A percentile compares a stretch with the other conserved stretches of the same genome.
Evolutionary conservation across 164 flowering plant genomes (phyloP).

Genomic region (Chimonanthus salicifolius): DNA sequence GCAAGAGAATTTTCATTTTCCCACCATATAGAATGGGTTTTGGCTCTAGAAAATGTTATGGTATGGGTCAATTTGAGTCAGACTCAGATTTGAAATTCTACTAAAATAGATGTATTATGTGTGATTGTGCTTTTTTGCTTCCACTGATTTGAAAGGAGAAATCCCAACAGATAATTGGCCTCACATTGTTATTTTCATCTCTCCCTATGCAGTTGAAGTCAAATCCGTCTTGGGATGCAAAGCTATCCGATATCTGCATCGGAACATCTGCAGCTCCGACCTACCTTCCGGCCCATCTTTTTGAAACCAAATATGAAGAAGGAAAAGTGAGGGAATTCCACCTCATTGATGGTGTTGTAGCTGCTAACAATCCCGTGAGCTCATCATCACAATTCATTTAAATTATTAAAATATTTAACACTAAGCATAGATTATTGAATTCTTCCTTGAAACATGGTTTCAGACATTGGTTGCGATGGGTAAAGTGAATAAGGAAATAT

Average conservation of each 20-base stretch:
- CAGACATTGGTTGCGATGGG: conserved; percentile 25
- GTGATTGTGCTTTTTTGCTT: too few species aligned
- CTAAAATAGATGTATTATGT: too few species aligned
- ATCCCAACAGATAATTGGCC: too few species aligned
- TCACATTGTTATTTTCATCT: too few species aligned
- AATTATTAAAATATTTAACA: too few species aligned
- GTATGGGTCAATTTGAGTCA: too few species aligned
- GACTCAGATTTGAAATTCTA: too few species aligned
- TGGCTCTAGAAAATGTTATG: too few species aligned
- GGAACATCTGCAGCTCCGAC: conserved; percentile 39
- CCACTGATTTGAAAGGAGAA: too few species aligned
- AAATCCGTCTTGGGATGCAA: conserved; percentile 20
- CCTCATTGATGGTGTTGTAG: conserved; percentile 31
- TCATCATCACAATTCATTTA: background rate
- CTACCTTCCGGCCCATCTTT: conserved; percentile 29
- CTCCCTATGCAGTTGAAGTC: conserved; percentile 16
- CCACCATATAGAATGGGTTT: too few species aligned
- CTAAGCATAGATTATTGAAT: too few species aligned
- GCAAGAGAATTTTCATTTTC: too few species aligned
- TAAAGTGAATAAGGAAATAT: conserved; percentile 22
- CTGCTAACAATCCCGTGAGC: conserved; percentile 31
- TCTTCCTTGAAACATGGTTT: background rate
- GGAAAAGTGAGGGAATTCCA: conserved; percentile 23
- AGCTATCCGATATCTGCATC: conserved; percentile 31
- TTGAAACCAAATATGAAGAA: conserved; percentile 12